phyloP scores from a whole-genome alignment of 1,284 basidiomycete species.

The Cystobasidium pallidum region DNA sequence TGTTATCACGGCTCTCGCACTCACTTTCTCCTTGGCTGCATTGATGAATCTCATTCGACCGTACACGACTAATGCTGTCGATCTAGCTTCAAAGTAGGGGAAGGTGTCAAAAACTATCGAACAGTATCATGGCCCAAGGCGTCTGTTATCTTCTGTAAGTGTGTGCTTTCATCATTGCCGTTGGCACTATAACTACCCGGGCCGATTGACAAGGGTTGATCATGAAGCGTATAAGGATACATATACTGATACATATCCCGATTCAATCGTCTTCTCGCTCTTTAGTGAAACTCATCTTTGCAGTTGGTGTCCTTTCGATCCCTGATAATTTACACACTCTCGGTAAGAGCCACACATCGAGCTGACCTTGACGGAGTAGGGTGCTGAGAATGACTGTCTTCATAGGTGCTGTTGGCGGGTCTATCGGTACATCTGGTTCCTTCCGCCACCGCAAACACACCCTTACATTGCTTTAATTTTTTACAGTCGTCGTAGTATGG shows the following conservation, averaged over 20 bases:
- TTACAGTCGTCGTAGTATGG: constrained; percentile 43
- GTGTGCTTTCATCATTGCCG: not conserved
- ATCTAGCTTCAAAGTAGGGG: constrained; percentile 3
- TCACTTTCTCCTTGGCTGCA: too few relatives aligned
- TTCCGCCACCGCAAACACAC: not conserved
- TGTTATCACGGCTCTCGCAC: too few relatives aligned
- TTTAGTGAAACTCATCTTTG: constrained; percentile 32
- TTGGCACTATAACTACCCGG: too few relatives aligned
- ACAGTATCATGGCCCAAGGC: constrained; percentile 43
- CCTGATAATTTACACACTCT: constrained; percentile 25
- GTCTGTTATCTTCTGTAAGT: constrained; percentile 25
- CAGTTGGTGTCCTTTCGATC: constrained; percentile 9
- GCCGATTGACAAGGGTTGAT: too few relatives aligned
- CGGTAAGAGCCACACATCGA: constrained; percentile 1
- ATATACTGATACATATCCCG: not conserved
- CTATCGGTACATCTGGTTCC: not conserved
- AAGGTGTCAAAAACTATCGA: constrained; percentile 30
- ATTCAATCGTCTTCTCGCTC: not conserved
- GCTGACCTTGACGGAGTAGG: not conserved
- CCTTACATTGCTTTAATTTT: constrained; percentile 36
- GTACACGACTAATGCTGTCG: not conserved
- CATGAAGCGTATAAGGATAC: too few relatives aligned
- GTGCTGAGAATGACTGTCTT: not conserved
- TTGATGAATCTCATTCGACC: too few relatives aligned
- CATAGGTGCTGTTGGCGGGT: not conserved